These are phyloP conservation scores for Tuber umbilicatum DNA, from an alignment of 495 filamentous ascomycete genomes.

Conservation along the genomic window DNA sequence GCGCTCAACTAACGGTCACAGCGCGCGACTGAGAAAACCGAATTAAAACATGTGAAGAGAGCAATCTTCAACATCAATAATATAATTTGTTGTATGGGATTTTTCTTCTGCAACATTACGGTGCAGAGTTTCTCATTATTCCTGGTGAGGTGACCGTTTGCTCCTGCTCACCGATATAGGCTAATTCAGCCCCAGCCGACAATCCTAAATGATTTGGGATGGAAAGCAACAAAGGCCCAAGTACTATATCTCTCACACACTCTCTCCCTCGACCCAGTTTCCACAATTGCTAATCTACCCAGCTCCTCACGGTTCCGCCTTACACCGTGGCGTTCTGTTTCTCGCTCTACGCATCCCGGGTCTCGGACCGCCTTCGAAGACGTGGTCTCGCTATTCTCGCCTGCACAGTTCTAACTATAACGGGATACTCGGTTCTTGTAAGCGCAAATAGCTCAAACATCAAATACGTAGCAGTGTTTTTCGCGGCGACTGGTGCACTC, in stretches of 20 bases:
- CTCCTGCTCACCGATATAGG: neutral
- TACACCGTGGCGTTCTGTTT: constrained; percentile 58
- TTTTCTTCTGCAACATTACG: constrained; percentile 67
- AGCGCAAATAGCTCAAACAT: constrained; percentile 51
- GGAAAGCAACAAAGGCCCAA: constrained; percentile 55
- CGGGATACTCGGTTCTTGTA: constrained; percentile 63
- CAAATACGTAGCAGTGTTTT: constrained; percentile 64
- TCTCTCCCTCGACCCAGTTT: neutral
- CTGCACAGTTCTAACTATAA: constrained; percentile 51
- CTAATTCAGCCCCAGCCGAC: constrained; percentile 50
- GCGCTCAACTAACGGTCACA: neutral
- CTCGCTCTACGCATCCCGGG: constrained; percentile 52
- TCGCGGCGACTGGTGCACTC: constrained; percentile 67
- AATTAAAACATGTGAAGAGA: constrained; percentile 56
- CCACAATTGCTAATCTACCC: constrained; percentile 25
- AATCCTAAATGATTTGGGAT: constrained; percentile 65
- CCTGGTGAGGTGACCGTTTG: constrained; percentile 47
- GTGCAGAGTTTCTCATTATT: constrained; percentile 76
- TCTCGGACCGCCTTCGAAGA: constrained; percentile 54
- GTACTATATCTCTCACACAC: too few species aligned
- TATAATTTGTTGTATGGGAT: constrained; percentile 65
- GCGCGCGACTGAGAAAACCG: constrained; percentile 54
- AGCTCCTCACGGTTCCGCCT: constrained; percentile 65
- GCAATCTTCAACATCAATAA: constrained; percentile 66
- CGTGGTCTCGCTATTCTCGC: constrained; percentile 60